phyloP scores from a whole-genome alignment of 371 early-diverging fungal genomes.

The Haplosporangium sp. region DNA sequence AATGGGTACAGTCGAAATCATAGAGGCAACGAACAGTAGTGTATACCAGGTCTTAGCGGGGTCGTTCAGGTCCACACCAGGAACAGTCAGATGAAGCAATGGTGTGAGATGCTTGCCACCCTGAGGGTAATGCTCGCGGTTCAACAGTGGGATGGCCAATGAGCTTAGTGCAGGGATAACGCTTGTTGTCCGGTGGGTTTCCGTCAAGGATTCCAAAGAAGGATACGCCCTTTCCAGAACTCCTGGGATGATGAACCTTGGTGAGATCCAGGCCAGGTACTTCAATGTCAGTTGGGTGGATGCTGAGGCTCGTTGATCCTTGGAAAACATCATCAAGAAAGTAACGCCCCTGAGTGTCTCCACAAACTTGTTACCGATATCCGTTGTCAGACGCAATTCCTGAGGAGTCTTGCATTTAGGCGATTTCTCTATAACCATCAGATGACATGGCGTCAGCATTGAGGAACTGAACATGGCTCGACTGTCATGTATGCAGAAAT shows the following conservation, averaged over 20 bases:
- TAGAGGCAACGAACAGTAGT: slow-evolving; percentile 77
- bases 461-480: no score
- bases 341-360: slow-evolving; percentile 64
- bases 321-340: slow-evolving; percentile 83
- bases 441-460: not conserved
- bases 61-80: slow-evolving; percentile 94
- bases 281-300: slow-evolving; percentile 78
- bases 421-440: slow-evolving; percentile 57
- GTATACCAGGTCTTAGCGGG: slow-evolving; percentile 81
- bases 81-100: slow-evolving; percentile 80
- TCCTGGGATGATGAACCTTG: slow-evolving; percentile 81
- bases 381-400: slow-evolving; percentile 68
- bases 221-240: slow-evolving; percentile 87
- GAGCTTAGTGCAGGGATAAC: slow-evolving; percentile 78
- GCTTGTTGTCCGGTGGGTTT: slow-evolving; percentile 89
- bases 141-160: slow-evolving; percentile 75
- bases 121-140: slow-evolving; percentile 77
- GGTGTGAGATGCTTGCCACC: slow-evolving; percentile 87
- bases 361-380: slow-evolving; percentile 69
- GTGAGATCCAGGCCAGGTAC: slow-evolving; percentile 82
- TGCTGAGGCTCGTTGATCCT: slow-evolving; percentile 76
- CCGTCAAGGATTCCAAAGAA: slow-evolving; percentile 86
- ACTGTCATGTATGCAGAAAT: not conserved
- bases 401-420: slow-evolving; percentile 71
- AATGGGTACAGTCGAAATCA: slow-evolving; percentile 75